Evolutionary conservation across 257 asterid genomes (phyloP), one percentile per base, ranked within the genome.

Genomic region (Solanum bulbocastanum): DNA sequence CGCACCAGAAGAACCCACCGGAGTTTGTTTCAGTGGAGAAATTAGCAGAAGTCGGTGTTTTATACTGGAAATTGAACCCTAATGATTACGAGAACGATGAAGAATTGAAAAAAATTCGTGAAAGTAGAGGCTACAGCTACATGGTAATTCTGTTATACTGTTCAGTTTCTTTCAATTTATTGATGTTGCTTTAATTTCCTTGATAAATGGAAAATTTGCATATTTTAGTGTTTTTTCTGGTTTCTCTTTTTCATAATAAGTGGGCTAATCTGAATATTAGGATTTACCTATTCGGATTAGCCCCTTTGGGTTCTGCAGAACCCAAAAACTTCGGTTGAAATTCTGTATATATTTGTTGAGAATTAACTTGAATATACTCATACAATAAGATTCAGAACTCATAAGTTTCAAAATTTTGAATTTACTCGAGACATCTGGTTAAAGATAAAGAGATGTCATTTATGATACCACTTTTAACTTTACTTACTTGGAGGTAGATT

Each of bases 1-100:
- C 96, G 12, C 98, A 92, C 83, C 93, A 91, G 27, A 90, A 85
- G 76, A 87, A 90, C 79, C 96, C 96, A 22, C 95, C 95, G 79
- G 92, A 94, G 83, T 88, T 83, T 65, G 96, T 94, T 83, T 91
- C 96, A 0, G 13, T 88, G 91, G 95, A 91, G 66, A 83, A 90
- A 6, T 91, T 96, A 90, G 95, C 92, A 91, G 93, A 89, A 46
- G 88, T 96, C 56, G 98, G 98, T 84, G 96, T 96, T 75, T 89
- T 95, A 56, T 91, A 94, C 89, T 96, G 96, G 98, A 85, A 87
- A 27, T 88, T 96, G 95, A 93, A 94, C 87, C 98, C 98, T 27
- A 33, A 88, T 42, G 90, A 88, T 32, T 92, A 92, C 33, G 95
- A 93, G 88, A 87, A 93, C 58, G 98, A 96, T 90, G 94, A 94